Evolutionary conservation across 345 rosid genomes (phyloP), one percentile per base, ranked within the genome.

Genomic region (Arabidopsis arenosa): DNA sequence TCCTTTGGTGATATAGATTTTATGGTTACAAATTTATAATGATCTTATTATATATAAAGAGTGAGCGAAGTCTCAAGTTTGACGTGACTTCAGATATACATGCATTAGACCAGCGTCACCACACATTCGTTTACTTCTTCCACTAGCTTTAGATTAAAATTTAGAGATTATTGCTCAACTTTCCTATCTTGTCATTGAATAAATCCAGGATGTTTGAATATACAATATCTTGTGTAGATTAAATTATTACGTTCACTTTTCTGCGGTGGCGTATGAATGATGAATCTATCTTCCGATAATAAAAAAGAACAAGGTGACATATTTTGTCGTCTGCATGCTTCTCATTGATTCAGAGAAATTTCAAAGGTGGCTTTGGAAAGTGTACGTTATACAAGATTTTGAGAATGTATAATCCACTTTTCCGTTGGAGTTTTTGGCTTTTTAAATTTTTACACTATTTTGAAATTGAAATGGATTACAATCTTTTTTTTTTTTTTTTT

Each of bases 1-100:
- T 70, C 48, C 76, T 56, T 70, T 39, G 59, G 26, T 59, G 61
- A 28, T 37, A 39, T 45, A 12, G 7, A 11, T 2, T 4, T 6
- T 3, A 6, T 40, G 47, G 33, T 61, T 6, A 39, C 33, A n/a
- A 47, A 47, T 18, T n/a, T 47, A n/a, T 47, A n/a, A 11, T 12
- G 47, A 21, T 61, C 15, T 61, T 61, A 7, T 61, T 40, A 60
- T 33, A 37, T 37, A 18, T 37, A 21, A 6, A 60, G 48, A 39
- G n/a, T 3, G 12, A 57, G 17, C 12, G 18, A 30, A 1, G 9
- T 53, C 9, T 23, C 56, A 3, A 52, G 6, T 49, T 18, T 49
- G 23, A 40, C 43, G 21, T 18, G 21, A 28, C 32, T 28, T 28
- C 32, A 28, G 32, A 28, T 28, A 28, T 28, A 28, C 32, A 28